These are phyloP conservation scores for Corylus americana DNA, from an alignment of 306 rosid genomes.

Conservation along the genomic window DNA sequence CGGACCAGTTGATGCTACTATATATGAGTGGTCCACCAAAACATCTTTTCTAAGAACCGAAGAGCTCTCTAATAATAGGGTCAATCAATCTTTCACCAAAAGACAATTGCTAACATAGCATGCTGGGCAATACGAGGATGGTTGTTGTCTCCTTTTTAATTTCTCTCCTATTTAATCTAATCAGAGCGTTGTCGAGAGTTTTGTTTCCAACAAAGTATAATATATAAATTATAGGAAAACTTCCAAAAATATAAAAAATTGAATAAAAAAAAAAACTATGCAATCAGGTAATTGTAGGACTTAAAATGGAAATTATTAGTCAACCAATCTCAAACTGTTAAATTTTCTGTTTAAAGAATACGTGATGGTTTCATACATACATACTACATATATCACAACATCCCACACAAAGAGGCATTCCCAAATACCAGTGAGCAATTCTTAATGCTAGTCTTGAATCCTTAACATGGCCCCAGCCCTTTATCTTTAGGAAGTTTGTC, in stretches of 20 bases:
- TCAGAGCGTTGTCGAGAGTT: neutral
- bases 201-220: neutral
- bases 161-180: too few species aligned
- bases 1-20: too few species aligned
- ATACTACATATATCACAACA: constrained; percentile 63
- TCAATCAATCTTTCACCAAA: too few species aligned
- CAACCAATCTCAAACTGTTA: constrained; percentile 56
- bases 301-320: constrained; percentile 31
- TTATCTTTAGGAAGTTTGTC: constrained; percentile 21
- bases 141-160: neutral
- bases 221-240: neutral
- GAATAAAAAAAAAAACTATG: neutral
- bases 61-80: too few species aligned
- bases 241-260: neutral
- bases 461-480: constrained; percentile 32
- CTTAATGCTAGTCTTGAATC: constrained; percentile 31
- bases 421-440: constrained; percentile 36
- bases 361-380: constrained; percentile 48
- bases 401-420: constrained; percentile 33
- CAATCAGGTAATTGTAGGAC: constrained; percentile 9
- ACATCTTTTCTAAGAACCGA: too few species aligned
- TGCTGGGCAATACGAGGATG: neutral
- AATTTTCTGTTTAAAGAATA: constrained; percentile 73
- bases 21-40: too few species aligned
- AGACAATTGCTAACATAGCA: neutral